A percentile compares a stretch with the other conserved stretches of the same genome.
phyloP scores from a whole-genome alignment of 208 protist species.

The Blastocrithidia nonstop region DNA sequence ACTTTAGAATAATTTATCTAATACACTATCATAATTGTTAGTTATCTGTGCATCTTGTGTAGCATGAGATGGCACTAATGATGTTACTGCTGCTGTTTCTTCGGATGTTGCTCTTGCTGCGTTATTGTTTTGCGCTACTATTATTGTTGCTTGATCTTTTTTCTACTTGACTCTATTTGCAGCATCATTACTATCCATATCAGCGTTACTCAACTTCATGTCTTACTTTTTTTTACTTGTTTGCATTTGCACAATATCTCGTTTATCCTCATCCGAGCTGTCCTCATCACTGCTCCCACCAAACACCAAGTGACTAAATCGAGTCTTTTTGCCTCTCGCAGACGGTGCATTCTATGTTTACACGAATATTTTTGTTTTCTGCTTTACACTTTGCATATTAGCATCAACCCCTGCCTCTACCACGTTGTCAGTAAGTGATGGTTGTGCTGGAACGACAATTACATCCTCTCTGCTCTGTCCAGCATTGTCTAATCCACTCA shows the following conservation, averaged over 20 bases:
- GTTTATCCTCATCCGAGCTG: not conserved
- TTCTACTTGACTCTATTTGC: not conserved
- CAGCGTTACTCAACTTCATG: not conserved
- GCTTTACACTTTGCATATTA: not conserved
- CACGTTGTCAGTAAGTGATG: not conserved
- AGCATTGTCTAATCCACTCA: too few relatives aligned
- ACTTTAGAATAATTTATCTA: too few relatives aligned
- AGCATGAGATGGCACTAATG: too few relatives aligned
- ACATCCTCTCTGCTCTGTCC: too few relatives aligned
- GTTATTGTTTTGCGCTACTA: too few relatives aligned
- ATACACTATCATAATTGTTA: too few relatives aligned
- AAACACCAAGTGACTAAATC: not conserved
- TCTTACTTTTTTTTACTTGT: not conserved
- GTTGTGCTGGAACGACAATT: not conserved
- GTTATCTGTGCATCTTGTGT: too few relatives aligned
- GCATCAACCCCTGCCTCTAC: not conserved
- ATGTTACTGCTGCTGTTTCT: too few relatives aligned
- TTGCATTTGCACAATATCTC: not conserved
- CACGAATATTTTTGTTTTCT: not conserved
- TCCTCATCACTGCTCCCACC: slow-evolving; percentile 2
- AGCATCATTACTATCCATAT: not conserved
- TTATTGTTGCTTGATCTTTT: too few relatives aligned
- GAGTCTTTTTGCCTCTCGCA: too few relatives aligned
- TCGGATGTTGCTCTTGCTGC: too few relatives aligned
- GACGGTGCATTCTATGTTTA: too few relatives aligned